A percentile compares a stretch with the other conserved stretches of the same genome.
Conservation (phyloP, 495 filamentous ascomycete genomes). For the Neurospora sp. region DNA sequence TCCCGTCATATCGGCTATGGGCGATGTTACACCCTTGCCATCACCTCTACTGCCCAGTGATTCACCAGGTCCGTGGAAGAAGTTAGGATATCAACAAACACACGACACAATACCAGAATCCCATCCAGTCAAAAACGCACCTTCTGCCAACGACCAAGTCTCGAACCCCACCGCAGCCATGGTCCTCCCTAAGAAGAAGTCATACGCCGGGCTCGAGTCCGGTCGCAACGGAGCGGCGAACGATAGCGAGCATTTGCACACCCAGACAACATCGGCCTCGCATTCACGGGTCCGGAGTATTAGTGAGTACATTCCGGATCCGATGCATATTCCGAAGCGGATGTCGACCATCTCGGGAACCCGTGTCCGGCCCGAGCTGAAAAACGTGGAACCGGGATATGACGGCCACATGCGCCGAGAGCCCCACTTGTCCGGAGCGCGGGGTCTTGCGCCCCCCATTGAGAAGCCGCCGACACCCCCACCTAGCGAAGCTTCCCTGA, state of each 20-base stretch:
- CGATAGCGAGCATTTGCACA: not conserved
- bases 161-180: slow-evolving; percentile 36
- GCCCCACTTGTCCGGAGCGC: slow-evolving; percentile 63
- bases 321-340: slow-evolving; percentile 54
- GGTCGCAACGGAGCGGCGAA: slow-evolving; percentile 3
- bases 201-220: slow-evolving; percentile 38
- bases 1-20: slow-evolving; percentile 71
- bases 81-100: slow-evolving; percentile 31
- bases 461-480: slow-evolving; percentile 68
- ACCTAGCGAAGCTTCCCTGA: slow-evolving; percentile 44
- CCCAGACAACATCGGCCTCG: slow-evolving; percentile 20
- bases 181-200: slow-evolving; percentile 40
- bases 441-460: slow-evolving; percentile 51
- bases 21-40: slow-evolving; percentile 84
- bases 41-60: slow-evolving; percentile 68
- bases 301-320: slow-evolving; percentile 76
- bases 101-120: slow-evolving; percentile 21
- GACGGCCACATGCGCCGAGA: slow-evolving; percentile 61
- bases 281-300: slow-evolving; percentile 64
- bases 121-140: slow-evolving; percentile 32
- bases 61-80: slow-evolving; percentile 64
- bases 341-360: slow-evolving; percentile 62
- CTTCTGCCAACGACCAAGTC: slow-evolving; percentile 41
- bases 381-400: slow-evolving; percentile 30
- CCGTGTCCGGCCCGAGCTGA: slow-evolving; percentile 34